A percentile compares a stretch with the other conserved stretches of the same genome.
Evolutionary conservation across 2,329 filamentous ascomycete genomes (phyloP).

Genomic region (Cladosporium phlei): DNA sequence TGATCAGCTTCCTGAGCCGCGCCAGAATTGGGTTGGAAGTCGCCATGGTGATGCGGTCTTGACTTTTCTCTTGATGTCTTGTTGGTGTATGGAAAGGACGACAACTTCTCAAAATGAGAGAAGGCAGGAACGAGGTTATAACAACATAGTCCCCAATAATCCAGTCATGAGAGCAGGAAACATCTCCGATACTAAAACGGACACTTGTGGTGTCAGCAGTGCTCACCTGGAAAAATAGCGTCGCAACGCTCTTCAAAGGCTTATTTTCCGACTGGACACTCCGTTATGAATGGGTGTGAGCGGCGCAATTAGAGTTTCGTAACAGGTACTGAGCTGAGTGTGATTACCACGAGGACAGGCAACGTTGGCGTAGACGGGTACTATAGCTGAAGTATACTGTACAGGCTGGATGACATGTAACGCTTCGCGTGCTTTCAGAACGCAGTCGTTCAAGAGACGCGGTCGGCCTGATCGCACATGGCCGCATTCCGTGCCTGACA

Average conservation of each 20-base stretch:
- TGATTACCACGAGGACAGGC: constrained; percentile 1
- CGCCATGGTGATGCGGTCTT: constrained; percentile 1
- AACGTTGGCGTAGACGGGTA: not conserved
- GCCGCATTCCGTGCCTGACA: too few species aligned
- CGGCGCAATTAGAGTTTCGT: not conserved
- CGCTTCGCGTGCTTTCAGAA: too few species aligned
- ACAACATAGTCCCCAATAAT: too few species aligned
- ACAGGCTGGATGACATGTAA: not conserved
- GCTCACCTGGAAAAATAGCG: not conserved
- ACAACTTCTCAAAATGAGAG: not conserved
- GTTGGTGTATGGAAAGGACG: not conserved
- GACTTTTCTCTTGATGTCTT: not conserved
- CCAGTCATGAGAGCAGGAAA: too few species aligned
- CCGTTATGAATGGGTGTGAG: not conserved
- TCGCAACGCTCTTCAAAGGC: not conserved
- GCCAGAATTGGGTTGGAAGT: constrained; percentile 6
- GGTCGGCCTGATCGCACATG: too few species aligned
- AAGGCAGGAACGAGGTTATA: not conserved
- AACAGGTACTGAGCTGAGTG: not conserved
- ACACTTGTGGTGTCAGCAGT: constrained; percentile 1
- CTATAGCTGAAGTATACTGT: constrained; percentile 4
- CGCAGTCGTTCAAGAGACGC: too few species aligned
- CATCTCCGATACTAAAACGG: too few species aligned
- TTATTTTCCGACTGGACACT: not conserved
- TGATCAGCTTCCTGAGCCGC: not conserved